A percentile compares a stretch with the other conserved stretches of the same genome.
Conservation (phyloP, 306 rosid genomes). For the Pachyrhizus erosus region DNA sequence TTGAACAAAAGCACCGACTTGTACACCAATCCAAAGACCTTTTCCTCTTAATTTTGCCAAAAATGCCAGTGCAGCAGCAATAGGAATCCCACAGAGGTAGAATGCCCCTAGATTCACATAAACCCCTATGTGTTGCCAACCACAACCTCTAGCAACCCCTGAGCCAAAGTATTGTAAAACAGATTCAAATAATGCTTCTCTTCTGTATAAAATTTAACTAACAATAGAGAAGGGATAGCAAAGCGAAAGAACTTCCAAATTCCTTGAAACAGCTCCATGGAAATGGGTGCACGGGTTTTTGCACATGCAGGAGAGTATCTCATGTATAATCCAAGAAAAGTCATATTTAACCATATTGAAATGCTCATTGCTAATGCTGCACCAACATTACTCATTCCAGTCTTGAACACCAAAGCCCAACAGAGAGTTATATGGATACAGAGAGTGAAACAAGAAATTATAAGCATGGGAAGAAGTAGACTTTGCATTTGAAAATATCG, state of each 20-base stretch:
- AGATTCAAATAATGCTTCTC: neutral
- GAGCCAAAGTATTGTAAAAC: neutral
- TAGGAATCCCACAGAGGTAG: conserved; percentile 78
- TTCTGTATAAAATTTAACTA: neutral
- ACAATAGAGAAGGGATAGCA: conserved; percentile 58
- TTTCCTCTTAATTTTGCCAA: conserved; percentile 52
- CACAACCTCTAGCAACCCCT: conserved; percentile 80
- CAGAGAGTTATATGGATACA: conserved; percentile 63
- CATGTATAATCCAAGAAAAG: conserved; percentile 62
- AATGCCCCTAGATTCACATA: conserved; percentile 68
- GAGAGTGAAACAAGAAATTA: conserved; percentile 54
- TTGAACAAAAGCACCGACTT: conserved; percentile 61
- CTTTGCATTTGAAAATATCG: conserved; percentile 77
- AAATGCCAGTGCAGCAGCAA: conserved; percentile 59
- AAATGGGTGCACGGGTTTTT: conserved; percentile 57
- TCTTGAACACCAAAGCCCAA: conserved; percentile 75
- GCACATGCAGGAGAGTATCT: conserved; percentile 60
- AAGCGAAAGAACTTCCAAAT: conserved; percentile 60
- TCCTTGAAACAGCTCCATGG: conserved; percentile 61
- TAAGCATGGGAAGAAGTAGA: conserved; percentile 64
- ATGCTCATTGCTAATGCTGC: conserved; percentile 76
- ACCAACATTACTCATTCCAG: conserved; percentile 56
- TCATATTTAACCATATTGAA: conserved; percentile 73
- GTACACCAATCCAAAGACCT: conserved; percentile 76
- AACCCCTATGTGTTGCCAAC: conserved; percentile 80